Evolutionary conservation across 306 rosid genomes (phyloP).

Genomic region (Purshia tridentata): DNA sequence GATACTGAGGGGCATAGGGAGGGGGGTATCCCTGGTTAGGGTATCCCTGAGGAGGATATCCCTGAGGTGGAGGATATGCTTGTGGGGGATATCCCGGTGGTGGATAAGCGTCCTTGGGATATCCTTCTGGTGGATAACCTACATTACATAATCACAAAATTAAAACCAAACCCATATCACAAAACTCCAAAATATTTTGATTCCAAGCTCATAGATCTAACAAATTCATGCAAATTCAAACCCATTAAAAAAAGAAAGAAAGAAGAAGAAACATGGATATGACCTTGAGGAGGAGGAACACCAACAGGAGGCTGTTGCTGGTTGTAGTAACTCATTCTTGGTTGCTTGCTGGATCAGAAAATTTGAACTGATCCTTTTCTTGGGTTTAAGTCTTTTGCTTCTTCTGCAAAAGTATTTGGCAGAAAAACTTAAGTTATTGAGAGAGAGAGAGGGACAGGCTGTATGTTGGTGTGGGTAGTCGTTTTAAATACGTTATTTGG

Average conservation of each 20-base stretch:
- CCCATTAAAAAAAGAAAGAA: too few relatives aligned
- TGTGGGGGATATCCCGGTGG: conserved; percentile 56
- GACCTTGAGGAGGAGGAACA: conserved; percentile 92
- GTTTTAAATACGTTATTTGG: not conserved
- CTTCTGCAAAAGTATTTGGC: not conserved
- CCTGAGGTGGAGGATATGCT: conserved; percentile 51
- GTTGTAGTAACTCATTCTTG: conserved; percentile 71
- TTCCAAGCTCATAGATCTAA: conserved; percentile 10
- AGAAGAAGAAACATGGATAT: too few relatives aligned
- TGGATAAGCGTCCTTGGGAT: conserved; percentile 75
- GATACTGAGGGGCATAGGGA: conserved; percentile 75
- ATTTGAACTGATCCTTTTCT: not conserved
- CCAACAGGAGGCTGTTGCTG: conserved; percentile 94
- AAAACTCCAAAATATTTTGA: not conserved
- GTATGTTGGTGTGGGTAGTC: not conserved
- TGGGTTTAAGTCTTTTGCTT: not conserved
- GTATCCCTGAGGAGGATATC: conserved; percentile 56
- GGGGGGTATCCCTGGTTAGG: conserved; percentile 47
- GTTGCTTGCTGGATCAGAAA: not conserved
- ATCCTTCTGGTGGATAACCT: conserved; percentile 89
- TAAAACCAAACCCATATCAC: not conserved
- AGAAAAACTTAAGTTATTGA: not conserved
- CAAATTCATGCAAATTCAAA: not conserved
- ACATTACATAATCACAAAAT: not conserved
- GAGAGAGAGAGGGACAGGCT: conserved; percentile 11